phyloP scores from a whole-genome alignment of 2,329 filamentous ascomycete species.

The Trichoderma arundinaceum region DNA sequence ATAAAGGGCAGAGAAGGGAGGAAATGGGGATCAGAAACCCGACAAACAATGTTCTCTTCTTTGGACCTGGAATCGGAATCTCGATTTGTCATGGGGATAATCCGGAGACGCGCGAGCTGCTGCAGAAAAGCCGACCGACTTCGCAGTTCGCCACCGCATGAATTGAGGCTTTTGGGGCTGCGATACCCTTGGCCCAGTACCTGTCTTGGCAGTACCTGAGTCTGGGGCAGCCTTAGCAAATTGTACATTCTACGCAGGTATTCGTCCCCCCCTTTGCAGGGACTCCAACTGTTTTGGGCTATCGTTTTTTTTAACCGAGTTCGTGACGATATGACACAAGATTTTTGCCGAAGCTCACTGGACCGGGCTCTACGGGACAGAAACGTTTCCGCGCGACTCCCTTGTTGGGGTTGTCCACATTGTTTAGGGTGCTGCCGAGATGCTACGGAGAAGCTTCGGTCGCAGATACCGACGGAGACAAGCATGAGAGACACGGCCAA shows the following conservation, averaged over 20 bases:
- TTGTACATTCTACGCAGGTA: background rate
- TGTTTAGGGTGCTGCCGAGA: background rate
- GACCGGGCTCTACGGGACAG: conserved; percentile 9
- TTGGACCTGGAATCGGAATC: conserved; percentile 19
- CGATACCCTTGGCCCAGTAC: conserved; percentile 9
- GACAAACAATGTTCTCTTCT: background rate
- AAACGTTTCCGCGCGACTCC: conserved; percentile 18
- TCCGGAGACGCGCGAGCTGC: background rate
- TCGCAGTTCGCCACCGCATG: conserved; percentile 26
- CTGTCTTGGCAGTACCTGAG: conserved; percentile 10
- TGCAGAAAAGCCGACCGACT: conserved; percentile 12
- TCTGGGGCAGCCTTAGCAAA: conserved; percentile 12
- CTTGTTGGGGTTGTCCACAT: conserved; percentile 7
- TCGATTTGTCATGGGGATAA: conserved; percentile 24
- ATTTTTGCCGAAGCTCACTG: conserved; percentile 13
- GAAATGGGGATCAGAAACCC: background rate
- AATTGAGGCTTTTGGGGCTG: conserved; percentile 28
- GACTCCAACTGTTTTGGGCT: conserved; percentile 15
- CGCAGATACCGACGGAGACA: background rate
- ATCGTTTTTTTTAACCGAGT: conserved; percentile 24
- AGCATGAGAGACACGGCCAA: background rate
- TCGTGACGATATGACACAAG: conserved; percentile 7
- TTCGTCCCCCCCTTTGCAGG: conserved; percentile 22
- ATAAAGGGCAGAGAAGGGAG: background rate
- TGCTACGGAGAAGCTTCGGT: conserved; percentile 6